phyloP scores from a whole-genome alignment of 257 asterid genomes.

The Phtheirospermum japonicum region DNA sequence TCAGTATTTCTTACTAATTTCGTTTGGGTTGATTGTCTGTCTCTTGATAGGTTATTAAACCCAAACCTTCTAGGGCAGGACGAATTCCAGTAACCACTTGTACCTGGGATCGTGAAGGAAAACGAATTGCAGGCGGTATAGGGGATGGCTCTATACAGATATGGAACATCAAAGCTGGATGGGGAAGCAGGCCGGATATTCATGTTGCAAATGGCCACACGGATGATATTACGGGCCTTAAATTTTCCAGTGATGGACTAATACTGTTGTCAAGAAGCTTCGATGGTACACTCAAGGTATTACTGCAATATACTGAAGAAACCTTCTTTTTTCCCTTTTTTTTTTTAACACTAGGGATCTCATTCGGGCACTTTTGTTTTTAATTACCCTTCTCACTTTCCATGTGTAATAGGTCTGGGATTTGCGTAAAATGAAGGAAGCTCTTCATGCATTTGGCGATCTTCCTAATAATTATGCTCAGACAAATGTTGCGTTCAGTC shows the following conservation, averaged over 20 bases:
- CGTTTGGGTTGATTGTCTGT: slow-evolving; percentile 31
- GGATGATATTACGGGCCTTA: slow-evolving; percentile 82
- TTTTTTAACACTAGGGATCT: neutral
- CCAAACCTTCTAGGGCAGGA: slow-evolving; percentile 85
- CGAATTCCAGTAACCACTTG: slow-evolving; percentile 92
- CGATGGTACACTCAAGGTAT: slow-evolving; percentile 89
- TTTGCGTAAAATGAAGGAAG: slow-evolving; percentile 75
- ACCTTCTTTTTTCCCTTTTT: neutral
- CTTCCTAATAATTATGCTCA: slow-evolving; percentile 92
- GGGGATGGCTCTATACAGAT: slow-evolving; percentile 97
- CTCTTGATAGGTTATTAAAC: slow-evolving; percentile 77
- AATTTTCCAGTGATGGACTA: slow-evolving; percentile 83
- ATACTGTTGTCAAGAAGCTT: slow-evolving; percentile 81
- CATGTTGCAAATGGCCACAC: slow-evolving; percentile 56
- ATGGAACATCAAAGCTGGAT: slow-evolving; percentile 94
- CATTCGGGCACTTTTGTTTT: neutral
- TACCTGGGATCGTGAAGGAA: slow-evolving; percentile 93
- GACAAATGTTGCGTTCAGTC: slow-evolving; percentile 83
- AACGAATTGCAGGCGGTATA: slow-evolving; percentile 79
- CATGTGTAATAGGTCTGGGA: slow-evolving; percentile 74
- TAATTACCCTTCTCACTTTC: slow-evolving; percentile 16
- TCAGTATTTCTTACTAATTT: neutral
- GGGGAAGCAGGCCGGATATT: slow-evolving; percentile 95
- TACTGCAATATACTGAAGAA: slow-evolving; percentile 6
- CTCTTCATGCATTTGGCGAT: slow-evolving; percentile 57